Evolutionary conservation across 352 stramenopile species (phyloP), one percentile per base, ranked within the genome.

Genomic region (Phytopythium kandeliae): DNA sequence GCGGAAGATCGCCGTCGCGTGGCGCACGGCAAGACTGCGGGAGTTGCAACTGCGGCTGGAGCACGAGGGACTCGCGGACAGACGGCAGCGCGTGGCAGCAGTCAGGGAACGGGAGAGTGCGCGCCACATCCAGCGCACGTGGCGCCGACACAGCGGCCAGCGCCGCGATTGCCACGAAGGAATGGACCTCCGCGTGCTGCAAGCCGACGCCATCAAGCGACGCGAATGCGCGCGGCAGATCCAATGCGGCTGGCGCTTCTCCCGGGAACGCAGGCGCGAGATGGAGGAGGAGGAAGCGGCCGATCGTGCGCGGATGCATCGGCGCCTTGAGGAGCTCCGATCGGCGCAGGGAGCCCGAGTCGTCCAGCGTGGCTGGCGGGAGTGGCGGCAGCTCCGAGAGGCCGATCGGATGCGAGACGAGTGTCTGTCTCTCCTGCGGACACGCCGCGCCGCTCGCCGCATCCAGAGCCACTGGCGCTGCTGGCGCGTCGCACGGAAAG

Each of bases 311-410:
- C 40, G 4, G 2, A 46, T 46, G 40, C 22, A 46, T 21, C 22
- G 40, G 6, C 40, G 26, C 1, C 28, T 51, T 11, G 26, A n/a
- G 12, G 22, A 51, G 21, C 19, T 28, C 30, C 21, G 28, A n/a
- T 40, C 45, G 10, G 4, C 22, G 15, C 40, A 41, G 8, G 53
- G 51, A 16, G 57, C 49, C 24, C 37, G 35, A 10, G 22, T 24
- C 28, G 57, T 66, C 16, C 62, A 69, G 22, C 40, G 12, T 13
- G 31, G 31, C 10, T 69, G 57, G 57, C 48, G 41, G 12, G 35
- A n/a, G 26, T 60, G 57, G 51, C 38, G 37, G 4, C 12, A 24
- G 26, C 8, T 8, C 1, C 26, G 48, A 34, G 15, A 35, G 17
- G 30, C 16, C 6, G 30, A 15, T 12, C 17, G 17, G 43, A 37